phyloP scores from a whole-genome alignment of 768 basidiomycete genomes.

The Suillus decipiens region DNA sequence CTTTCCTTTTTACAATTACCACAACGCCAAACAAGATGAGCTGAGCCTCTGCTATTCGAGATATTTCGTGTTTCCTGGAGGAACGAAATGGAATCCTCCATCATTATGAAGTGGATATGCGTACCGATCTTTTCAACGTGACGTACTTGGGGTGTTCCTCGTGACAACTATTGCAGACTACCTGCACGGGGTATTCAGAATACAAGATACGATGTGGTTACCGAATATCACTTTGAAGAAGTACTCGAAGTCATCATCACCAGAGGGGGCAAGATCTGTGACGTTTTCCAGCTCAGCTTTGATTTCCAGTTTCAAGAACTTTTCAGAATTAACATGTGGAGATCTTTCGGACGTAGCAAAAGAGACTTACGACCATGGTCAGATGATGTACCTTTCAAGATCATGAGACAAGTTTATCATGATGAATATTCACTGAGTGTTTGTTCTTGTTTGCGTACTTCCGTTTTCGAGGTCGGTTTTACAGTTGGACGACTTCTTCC shows the following conservation, averaged over 20 bases:
- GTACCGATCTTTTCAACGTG: constrained; percentile 68
- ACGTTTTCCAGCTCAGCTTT: constrained; percentile 83
- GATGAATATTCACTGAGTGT: constrained; percentile 14
- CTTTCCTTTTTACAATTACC: constrained; percentile 77
- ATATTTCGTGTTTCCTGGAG: constrained; percentile 65
- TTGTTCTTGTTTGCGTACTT: constrained; percentile 27
- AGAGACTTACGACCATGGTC: constrained; percentile 53
- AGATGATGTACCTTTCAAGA: constrained; percentile 6
- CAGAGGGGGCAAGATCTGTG: constrained; percentile 64
- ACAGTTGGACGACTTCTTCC: not conserved
- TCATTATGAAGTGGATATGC: constrained; percentile 7
- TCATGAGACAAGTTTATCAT: not conserved
- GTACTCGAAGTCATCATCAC: constrained; percentile 66
- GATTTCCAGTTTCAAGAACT: constrained; percentile 68
- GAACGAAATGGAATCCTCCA: constrained; percentile 8
- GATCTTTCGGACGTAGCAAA: not conserved
- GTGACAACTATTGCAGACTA: constrained; percentile 79
- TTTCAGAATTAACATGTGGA: constrained; percentile 2
- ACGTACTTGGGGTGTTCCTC: constrained; percentile 75
- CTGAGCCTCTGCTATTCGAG: constrained; percentile 56
- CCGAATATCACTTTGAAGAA: constrained; percentile 63
- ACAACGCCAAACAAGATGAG: constrained; percentile 84
- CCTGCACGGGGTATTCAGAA: constrained; percentile 38
- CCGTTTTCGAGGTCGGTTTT: constrained; percentile 1
- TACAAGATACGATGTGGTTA: constrained; percentile 7